Conservation (phyloP, 352 stramenopile genomes). For the Phytophthora foliorum region DNA sequence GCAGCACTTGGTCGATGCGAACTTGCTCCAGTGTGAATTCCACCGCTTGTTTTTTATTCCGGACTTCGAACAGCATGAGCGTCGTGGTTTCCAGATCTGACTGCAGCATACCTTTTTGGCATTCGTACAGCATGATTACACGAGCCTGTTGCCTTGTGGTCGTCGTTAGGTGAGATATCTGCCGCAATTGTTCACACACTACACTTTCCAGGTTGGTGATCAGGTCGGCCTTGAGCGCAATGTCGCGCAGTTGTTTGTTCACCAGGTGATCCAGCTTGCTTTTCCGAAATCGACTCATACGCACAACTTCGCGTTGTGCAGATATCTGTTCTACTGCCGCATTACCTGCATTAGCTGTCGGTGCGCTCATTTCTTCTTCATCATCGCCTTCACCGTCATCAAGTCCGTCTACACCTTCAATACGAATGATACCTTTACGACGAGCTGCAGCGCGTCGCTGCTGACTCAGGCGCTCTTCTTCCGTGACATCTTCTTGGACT, state of each 20-base stretch:
- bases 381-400: constrained; percentile 21
- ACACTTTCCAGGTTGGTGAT: constrained; percentile 62
- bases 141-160: constrained; percentile 54
- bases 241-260: constrained; percentile 65
- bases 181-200: constrained; percentile 63
- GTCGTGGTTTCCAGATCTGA: constrained; percentile 57
- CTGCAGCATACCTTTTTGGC: constrained; percentile 61
- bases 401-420: constrained; percentile 8
- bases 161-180: constrained; percentile 51
- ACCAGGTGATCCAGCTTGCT: constrained; percentile 75
- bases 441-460: constrained; percentile 27
- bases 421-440: constrained; percentile 32
- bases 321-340: background rate
- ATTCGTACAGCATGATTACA: constrained; percentile 49
- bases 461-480: constrained; percentile 44
- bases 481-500: constrained; percentile 60
- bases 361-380: background rate
- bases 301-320: constrained; percentile 41
- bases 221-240: constrained; percentile 53
- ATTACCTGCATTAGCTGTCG: constrained; percentile 20
- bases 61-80: constrained; percentile 32
- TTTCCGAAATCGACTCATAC: constrained; percentile 75
- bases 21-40: constrained; percentile 43
- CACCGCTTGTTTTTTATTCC: constrained; percentile 25
- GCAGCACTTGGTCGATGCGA: constrained; percentile 55